These are phyloP conservation scores for Trypanosoma grayi DNA, from an alignment of 208 protist species.

Conservation along the genomic window DNA sequence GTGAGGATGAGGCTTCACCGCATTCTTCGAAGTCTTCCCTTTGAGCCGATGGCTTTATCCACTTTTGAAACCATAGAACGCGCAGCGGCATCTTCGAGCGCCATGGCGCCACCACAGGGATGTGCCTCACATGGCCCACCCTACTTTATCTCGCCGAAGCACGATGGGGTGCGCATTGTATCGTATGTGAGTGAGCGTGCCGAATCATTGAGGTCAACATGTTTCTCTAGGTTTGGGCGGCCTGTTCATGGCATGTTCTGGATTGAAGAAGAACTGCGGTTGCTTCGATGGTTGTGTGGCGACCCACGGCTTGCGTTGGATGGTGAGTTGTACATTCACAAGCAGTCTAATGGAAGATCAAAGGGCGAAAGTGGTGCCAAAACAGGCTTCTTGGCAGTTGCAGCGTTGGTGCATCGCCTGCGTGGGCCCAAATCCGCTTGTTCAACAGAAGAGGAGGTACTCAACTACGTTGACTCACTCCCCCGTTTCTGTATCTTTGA, in stretches of 20 bases:
- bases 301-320: slow-evolving; percentile 70
- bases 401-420: slow-evolving; percentile 68
- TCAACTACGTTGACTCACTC: slow-evolving; percentile 61
- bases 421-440: slow-evolving; percentile 36
- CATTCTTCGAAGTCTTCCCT: slow-evolving; percentile 44
- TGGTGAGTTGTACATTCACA: slow-evolving; percentile 87
- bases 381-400: slow-evolving; percentile 77
- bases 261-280: slow-evolving; percentile 78
- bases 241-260: slow-evolving; percentile 78
- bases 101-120: neutral
- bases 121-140: slow-evolving; percentile 11
- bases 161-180: slow-evolving; percentile 81
- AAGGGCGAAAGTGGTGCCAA: slow-evolving; percentile 22
- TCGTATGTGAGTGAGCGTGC: slow-evolving; percentile 40
- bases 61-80: slow-evolving; percentile 61
- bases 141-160: slow-evolving; percentile 89
- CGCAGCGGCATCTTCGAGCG: neutral
- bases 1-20: slow-evolving; percentile 11
- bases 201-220: slow-evolving; percentile 34
- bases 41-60: slow-evolving; percentile 85
- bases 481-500: slow-evolving; percentile 83
- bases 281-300: slow-evolving; percentile 65
- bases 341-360: slow-evolving; percentile 9
- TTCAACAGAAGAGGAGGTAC: slow-evolving; percentile 44
- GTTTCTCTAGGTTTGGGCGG: slow-evolving; percentile 78